Base-by-base conservation (phyloP, 495 filamentous ascomycete genomes). In the Penicillium canescens region DNA sequence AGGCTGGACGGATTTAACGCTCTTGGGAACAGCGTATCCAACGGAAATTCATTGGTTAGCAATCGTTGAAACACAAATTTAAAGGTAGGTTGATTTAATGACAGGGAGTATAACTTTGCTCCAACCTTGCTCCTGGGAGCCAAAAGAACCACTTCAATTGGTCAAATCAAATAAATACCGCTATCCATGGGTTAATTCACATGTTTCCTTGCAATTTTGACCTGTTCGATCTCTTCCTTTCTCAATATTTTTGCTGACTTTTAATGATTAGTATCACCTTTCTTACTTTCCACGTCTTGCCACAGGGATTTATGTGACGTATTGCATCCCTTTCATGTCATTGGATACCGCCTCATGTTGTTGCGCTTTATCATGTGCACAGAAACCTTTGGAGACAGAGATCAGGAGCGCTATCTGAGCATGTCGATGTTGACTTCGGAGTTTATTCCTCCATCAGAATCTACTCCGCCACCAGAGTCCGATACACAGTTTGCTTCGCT, bases 361-460 rank as follows among this genome's bases (percentile, higher is more conserved):
- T 24, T 12, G 23, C 40, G 23, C 18, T 23, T 42, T 26, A 23
- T 42, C 40, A 42, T 42, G 40, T 21, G 26, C 26, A 31, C 40
- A 21, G 40, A 42, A 21, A 42, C 40, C 23, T 23, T 42, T 42
- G 40, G 24, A 20, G 12, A 11, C 23, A 21, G 16, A 42, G 40
- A 42, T 26, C 40, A 20, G 24, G 40, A 12, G 21, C 20, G 40
- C 23, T 12, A 42, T 20, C 21, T 10, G 11, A 6, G 23, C 16
- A 42, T 42, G 40, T n/a, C 40, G 40, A 42, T 13, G 16, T 42
- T 42, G 40, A 24, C 40, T 42, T 42, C 40, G 40, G 40, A 42
- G 40, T 42, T 42, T 26, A 42, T n/a, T 42, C 40, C 40, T 6
- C 21, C 39, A 21, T 41, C 39, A 23, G 16, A 41, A 23, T 18